Evolutionary conservation across 2,329 filamentous ascomycete species (phyloP).

Genomic region (Dactylellina haptotyla): DNA sequence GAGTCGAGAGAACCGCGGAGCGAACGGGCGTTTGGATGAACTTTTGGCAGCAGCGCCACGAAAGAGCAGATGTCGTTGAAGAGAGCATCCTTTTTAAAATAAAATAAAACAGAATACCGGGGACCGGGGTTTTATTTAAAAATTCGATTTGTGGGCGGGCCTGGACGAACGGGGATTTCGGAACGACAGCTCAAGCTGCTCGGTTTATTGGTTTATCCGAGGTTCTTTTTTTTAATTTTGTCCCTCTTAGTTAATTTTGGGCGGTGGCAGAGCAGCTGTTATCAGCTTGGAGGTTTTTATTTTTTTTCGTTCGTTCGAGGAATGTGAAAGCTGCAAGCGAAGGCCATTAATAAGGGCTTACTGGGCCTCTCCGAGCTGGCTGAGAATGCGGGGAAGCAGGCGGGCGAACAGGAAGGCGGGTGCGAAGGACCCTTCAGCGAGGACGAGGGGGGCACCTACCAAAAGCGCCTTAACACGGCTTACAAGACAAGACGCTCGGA

Average conservation of each 20-base stretch:
- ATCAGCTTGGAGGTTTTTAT: background rate
- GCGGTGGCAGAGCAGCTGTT: background rate
- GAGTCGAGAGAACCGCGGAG: slow-evolving; percentile 7
- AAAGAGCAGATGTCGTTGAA: slow-evolving; percentile 35
- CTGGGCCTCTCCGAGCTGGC: background rate
- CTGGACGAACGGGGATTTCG: slow-evolving; percentile 34
- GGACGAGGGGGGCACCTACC: slow-evolving; percentile 13
- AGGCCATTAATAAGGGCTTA: slow-evolving; percentile 1
- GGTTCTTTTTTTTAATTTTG: slow-evolving; percentile 22
- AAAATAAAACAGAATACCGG: too few species aligned
- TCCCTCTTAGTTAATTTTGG: background rate
- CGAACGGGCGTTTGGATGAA: slow-evolving; percentile 35
- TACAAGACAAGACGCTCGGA: background rate
- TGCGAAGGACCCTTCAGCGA: background rate
- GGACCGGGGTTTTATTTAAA: slow-evolving; percentile 18
- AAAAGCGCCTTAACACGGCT: slow-evolving; percentile 17
- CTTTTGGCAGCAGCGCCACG: slow-evolving; percentile 44
- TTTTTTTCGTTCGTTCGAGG: slow-evolving; percentile 3
- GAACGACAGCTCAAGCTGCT: background rate
- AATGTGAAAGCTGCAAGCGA: slow-evolving; percentile 30
- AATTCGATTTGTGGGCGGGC: background rate
- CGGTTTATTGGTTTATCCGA: slow-evolving; percentile 45
- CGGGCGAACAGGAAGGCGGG: background rate
- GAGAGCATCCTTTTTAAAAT: too few species aligned
- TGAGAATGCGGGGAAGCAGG: slow-evolving; percentile 32